Base-by-base conservation (phyloP, 306 rosid genomes). In the Vigna angularis region DNA sequence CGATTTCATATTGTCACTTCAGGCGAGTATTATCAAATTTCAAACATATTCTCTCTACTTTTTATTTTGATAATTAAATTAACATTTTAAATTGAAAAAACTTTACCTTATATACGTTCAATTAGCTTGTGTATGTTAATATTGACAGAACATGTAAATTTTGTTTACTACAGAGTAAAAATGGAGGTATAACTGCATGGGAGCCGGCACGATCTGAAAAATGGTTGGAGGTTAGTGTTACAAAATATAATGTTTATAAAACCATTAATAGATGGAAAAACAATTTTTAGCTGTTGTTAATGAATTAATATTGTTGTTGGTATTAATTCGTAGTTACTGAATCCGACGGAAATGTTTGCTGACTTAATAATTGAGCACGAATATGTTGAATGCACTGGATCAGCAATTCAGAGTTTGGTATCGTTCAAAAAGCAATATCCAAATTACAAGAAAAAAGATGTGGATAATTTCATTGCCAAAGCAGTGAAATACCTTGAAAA, bases 151-250 rank as follows among this genome's bases (percentile, higher is more conserved):
- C 15, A 45, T 10, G 0, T 2, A 3, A 36, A 36, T 6, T 45
- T 2, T 45, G 15, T 12, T 4, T 36, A 62, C 10, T 72, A 79
- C 32, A 91, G 92, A 83, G 97, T 83, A 76, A 87, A 59, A 88
- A 78, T 6, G 97, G 97, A 4, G 97, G 96, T 38, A 62, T 86
- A 28, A 22, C 90, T 9, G 92, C 78, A 0, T 91, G 97, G 96
- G 92, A 90, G 73, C 90, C 90, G 20, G 64, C 87, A 63, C 76
- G 74, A 53, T 85, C 71, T 22, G 78, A 74, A 66, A 79, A 83
- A 0, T 89, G 91, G 93, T 75, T 87, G 18, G 53, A 49, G 16
- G 53, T 49, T 15, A 49, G 53, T 15, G 40, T 36, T 36, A 36
- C 40, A 36, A 5, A 36, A 36, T 36, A 36, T 6, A 36, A 36